Percentiles rank a stretch among this genome's conserved stretches.
Evolutionary conservation across 2,329 filamentous ascomycete genomes (phyloP).

Genomic region (Fusarium sp.): DNA sequence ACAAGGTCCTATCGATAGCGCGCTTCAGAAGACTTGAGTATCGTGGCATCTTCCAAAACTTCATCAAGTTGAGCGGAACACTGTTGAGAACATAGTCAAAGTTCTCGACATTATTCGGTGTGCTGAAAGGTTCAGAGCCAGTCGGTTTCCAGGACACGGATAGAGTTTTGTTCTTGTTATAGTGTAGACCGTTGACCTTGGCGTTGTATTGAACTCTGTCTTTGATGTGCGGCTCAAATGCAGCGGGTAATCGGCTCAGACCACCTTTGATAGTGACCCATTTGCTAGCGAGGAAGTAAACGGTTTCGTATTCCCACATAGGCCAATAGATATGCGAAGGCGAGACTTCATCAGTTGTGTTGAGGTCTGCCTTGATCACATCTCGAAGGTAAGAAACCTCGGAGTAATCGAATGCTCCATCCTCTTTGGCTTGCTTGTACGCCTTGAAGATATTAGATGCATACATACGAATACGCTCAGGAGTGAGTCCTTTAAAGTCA

Average conservation of each 20-base stretch:
- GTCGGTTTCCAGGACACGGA: constrained; percentile 28
- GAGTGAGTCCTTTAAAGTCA: constrained; percentile 37
- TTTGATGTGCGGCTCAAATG: neutral
- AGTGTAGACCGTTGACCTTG: neutral
- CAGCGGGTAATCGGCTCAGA: neutral
- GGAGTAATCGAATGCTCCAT: constrained; percentile 42
- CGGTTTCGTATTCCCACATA: constrained; percentile 39
- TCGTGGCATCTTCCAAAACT: constrained; percentile 48
- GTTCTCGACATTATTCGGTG: constrained; percentile 33
- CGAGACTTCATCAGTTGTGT: constrained; percentile 42
- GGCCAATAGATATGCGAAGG: constrained; percentile 27
- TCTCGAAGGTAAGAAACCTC: constrained; percentile 46
- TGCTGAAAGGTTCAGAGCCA: constrained; percentile 35
- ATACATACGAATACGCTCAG: constrained; percentile 35
- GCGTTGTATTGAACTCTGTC: neutral
- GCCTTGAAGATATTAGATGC: constrained; percentile 43
- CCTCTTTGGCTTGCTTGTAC: constrained; percentile 42
- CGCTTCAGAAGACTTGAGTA: constrained; percentile 45
- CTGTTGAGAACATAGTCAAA: constrained; percentile 52
- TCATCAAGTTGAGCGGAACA: constrained; percentile 48
- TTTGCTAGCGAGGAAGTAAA: constrained; percentile 23
- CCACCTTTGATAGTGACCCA: constrained; percentile 21
- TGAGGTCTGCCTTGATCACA: constrained; percentile 46
- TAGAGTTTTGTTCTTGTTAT: neutral
- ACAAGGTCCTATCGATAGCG: constrained; percentile 39